Percentiles rank a stretch among this genome's conserved stretches.
Evolutionary conservation across 257 asterid genomes (phyloP).

Genomic region (Gardenia jasminoides): DNA sequence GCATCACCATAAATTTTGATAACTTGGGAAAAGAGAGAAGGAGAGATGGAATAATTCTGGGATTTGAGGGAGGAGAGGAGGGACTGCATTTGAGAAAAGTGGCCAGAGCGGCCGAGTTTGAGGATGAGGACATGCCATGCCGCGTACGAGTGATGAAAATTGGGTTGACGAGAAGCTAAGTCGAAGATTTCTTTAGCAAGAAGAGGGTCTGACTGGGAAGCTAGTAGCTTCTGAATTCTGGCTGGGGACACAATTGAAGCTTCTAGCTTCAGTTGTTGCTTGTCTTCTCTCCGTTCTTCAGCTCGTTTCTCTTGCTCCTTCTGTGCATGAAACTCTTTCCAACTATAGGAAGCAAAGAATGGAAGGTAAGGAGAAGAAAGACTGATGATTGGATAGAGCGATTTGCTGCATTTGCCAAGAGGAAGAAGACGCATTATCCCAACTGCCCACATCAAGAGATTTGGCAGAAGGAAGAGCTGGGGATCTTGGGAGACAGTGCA

Average conservation of each 20-base stretch:
- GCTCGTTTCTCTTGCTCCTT: slow-evolving; percentile 14
- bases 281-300: slow-evolving; percentile 14
- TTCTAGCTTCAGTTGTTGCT: slow-evolving; percentile 25
- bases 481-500: too few relatives aligned
- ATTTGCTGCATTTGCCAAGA: background rate
- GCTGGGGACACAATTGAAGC: slow-evolving; percentile 48
- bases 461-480: too few relatives aligned
- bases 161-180: slow-evolving; percentile 67
- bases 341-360: slow-evolving; percentile 1
- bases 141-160: slow-evolving; percentile 65
- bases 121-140: slow-evolving; percentile 64
- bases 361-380: background rate
- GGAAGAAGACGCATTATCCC: slow-evolving; percentile 11
- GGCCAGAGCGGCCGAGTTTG: slow-evolving; percentile 73
- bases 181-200: slow-evolving; percentile 89
- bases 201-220: slow-evolving; percentile 62
- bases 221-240: slow-evolving; percentile 21
- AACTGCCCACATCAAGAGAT: background rate
- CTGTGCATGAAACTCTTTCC: slow-evolving; percentile 13
- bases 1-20: slow-evolving; percentile 79
- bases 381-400: background rate
- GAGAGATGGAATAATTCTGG: slow-evolving; percentile 47
- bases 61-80: slow-evolving; percentile 56
- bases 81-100: slow-evolving; percentile 64
- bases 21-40: slow-evolving; percentile 71